Conservation (phyloP, 768 basidiomycete species). For the Leucocoprinus sp. region DNA sequence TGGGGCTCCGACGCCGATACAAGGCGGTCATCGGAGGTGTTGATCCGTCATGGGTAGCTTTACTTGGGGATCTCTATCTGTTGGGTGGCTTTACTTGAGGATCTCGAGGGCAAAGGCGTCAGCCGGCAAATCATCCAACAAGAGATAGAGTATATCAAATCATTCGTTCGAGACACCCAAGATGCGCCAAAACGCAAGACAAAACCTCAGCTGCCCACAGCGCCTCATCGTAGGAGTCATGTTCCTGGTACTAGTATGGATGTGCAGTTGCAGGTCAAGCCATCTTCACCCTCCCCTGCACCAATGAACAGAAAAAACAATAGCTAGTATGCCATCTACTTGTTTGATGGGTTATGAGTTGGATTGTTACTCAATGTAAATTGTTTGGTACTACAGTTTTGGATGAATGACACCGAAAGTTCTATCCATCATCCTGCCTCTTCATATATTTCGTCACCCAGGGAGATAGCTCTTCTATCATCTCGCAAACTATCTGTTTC, state of each 20-base stretch:
- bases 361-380: too few species aligned
- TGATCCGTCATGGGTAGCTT: constrained; percentile 79
- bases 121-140: constrained; percentile 58
- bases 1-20: constrained; percentile 87
- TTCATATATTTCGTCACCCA: too few species aligned
- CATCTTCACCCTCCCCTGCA: constrained; percentile 29
- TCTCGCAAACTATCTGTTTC: too few species aligned
- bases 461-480: too few species aligned
- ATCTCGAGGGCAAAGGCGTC: constrained; percentile 60
- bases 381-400: too few species aligned
- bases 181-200: constrained; percentile 32
- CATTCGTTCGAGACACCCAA: constrained; percentile 57
- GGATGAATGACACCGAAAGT: too few species aligned
- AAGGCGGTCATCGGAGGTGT: constrained; percentile 85
- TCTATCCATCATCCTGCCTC: too few species aligned
- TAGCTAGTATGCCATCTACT: too few species aligned
- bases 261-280: constrained; percentile 26
- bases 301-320: too few species aligned
- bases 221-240: constrained; percentile 26
- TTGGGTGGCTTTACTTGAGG: too few species aligned
- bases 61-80: too few species aligned
- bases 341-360: too few species aligned
- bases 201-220: constrained; percentile 46
- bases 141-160: constrained; percentile 85
- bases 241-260: constrained; percentile 20